A percentile compares a stretch with the other conserved stretches of the same genome.
These are phyloP conservation scores for Sporothrix pallida DNA, from an alignment of 2,329 filamentous ascomycete species.

Conservation along the genomic window DNA sequence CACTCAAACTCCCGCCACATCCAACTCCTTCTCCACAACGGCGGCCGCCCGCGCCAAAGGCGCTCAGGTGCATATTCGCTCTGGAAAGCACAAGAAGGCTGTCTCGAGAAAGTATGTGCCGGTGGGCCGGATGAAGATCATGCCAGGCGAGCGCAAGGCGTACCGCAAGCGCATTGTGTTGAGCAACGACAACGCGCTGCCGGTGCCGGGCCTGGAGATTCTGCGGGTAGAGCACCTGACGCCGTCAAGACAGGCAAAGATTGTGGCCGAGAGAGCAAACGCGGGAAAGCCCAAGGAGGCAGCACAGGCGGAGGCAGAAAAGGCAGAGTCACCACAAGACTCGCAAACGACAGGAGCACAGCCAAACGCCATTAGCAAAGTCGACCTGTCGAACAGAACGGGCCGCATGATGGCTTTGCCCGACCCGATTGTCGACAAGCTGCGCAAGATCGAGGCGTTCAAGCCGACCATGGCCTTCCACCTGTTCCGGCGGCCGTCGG, in stretches of 20 bases:
- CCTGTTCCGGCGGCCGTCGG: slow-evolving; percentile 80
- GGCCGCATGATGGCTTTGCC: slow-evolving; percentile 72
- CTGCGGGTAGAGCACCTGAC: slow-evolving; percentile 57
- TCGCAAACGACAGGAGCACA: background rate
- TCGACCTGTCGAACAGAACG: slow-evolving; percentile 45
- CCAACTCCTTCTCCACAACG: slow-evolving; percentile 48
- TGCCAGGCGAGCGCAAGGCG: slow-evolving; percentile 82
- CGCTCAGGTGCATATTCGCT: slow-evolving; percentile 39
- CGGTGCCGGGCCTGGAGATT: slow-evolving; percentile 70
- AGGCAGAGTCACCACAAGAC: too few species aligned
- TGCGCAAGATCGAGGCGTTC: slow-evolving; percentile 87
- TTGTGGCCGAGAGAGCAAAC: too few species aligned
- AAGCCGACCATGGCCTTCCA: slow-evolving; percentile 88
- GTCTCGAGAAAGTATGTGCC: slow-evolving; percentile 41
- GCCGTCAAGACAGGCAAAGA: background rate
- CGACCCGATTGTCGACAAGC: slow-evolving; percentile 72
- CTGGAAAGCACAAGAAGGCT: slow-evolving; percentile 52
- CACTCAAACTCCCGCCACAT: background rate
- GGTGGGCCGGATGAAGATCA: slow-evolving; percentile 61
- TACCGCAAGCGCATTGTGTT: slow-evolving; percentile 87
- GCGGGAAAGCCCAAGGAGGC: too few species aligned
- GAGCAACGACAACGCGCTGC: slow-evolving; percentile 90
- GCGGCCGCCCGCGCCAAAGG: slow-evolving; percentile 25
- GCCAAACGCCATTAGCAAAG: background rate
- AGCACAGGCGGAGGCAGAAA: too few species aligned